Evolutionary conservation across 106 monocot species (phyloP).

Genomic region (Gastrodia elata): DNA sequence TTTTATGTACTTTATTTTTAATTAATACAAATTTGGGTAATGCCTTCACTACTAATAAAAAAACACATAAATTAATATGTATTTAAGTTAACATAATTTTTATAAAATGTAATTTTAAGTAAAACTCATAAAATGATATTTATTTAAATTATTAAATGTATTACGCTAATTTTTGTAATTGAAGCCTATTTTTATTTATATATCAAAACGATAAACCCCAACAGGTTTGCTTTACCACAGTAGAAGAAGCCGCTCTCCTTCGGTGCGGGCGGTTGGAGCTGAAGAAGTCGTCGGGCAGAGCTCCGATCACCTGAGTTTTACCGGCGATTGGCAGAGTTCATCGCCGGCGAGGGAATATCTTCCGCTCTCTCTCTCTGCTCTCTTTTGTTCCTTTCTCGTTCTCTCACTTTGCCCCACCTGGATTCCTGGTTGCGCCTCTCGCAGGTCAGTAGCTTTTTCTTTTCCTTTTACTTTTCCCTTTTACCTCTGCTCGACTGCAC

Average conservation of each 20-base stretch:
- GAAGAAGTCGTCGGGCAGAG: background rate
- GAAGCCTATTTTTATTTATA: background rate
- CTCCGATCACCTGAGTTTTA: background rate
- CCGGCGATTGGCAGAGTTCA: background rate
- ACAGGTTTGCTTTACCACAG: background rate
- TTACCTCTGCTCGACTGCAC: background rate
- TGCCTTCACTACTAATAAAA: background rate
- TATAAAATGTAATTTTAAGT: background rate
- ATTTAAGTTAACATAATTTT: background rate
- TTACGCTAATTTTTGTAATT: background rate
- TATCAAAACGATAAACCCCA: constrained; percentile 4
- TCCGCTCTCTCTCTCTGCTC: background rate
- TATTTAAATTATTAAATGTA: background rate
- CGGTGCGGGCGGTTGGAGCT: background rate
- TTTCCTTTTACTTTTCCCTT: no score
- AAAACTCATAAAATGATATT: background rate
- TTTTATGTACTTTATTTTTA: no score
- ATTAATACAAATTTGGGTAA: background rate
- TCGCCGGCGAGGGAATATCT: background rate
- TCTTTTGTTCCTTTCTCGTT: background rate
- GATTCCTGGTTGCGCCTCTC: constrained; percentile 4
- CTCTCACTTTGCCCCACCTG: constrained; percentile 1
- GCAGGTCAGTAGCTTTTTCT: constrained; percentile 7
- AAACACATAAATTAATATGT: background rate
- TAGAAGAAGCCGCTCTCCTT: background rate